A percentile compares a stretch with the other conserved stretches of the same genome.
These are phyloP conservation scores for Hemisphaericaspora lyxosophila DNA, from an alignment of 1,139 yeast species.

Conservation along the genomic window DNA sequence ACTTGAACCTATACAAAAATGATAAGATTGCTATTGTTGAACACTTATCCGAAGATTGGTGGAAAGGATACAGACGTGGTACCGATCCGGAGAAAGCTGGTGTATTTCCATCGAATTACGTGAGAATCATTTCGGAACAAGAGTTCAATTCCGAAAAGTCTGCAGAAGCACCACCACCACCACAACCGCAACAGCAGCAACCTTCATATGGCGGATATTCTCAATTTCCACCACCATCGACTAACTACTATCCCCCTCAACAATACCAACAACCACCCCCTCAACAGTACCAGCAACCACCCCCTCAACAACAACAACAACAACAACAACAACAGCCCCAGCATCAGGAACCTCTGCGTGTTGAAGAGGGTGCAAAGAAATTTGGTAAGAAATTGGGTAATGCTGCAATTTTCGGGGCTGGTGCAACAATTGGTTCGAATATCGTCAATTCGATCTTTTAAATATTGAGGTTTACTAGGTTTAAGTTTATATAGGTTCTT, in stretches of 20 bases:
- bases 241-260: constrained; percentile 40
- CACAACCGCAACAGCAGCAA: constrained; percentile 22
- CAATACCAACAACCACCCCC: constrained; percentile 31
- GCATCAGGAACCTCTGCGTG: constrained; percentile 5
- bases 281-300: constrained; percentile 17
- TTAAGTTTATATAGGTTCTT: background rate
- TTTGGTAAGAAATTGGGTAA: constrained; percentile 86
- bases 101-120: constrained; percentile 89
- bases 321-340: constrained; percentile 25
- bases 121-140: constrained; percentile 45
- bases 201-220: constrained; percentile 46
- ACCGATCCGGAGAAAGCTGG: constrained; percentile 59
- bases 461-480: constrained; percentile 3
- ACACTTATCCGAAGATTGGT: constrained; percentile 85
- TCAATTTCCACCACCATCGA: constrained; percentile 53
- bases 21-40: constrained; percentile 70
- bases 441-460: constrained; percentile 81
- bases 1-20: constrained; percentile 62
- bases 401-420: constrained; percentile 95
- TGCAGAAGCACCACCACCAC: constrained; percentile 11
- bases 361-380: constrained; percentile 49
- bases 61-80: constrained; percentile 64
- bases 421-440: constrained; percentile 92
- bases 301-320: constrained; percentile 22
- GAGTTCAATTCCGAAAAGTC: constrained; percentile 23